A percentile compares a stretch with the other conserved stretches of the same genome.
phyloP scores from a whole-genome alignment of 2,329 filamentous ascomycete species.

The Monilinia aucupariae region DNA sequence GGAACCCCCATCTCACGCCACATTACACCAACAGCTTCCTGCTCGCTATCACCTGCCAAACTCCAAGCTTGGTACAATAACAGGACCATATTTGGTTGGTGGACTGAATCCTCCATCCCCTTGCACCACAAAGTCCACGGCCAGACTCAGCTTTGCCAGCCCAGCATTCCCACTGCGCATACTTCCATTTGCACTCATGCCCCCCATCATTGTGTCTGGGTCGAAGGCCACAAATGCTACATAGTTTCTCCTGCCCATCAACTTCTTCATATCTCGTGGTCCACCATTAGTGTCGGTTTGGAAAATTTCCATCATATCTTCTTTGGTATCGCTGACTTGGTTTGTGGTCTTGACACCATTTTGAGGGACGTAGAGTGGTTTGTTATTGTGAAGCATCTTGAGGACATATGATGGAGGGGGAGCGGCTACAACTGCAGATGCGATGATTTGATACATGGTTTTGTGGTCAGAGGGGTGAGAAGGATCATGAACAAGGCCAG shows the following conservation, averaged over 20 bases:
- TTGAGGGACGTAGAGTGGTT: slow-evolving; percentile 80
- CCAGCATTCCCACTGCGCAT: slow-evolving; percentile 38
- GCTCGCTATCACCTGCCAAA: slow-evolving; percentile 51
- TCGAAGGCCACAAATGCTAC: slow-evolving; percentile 92
- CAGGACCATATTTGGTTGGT: slow-evolving; percentile 93
- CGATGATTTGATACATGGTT: slow-evolving; percentile 98
- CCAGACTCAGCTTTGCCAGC: slow-evolving; percentile 69
- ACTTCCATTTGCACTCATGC: slow-evolving; percentile 30
- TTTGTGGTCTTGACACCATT: slow-evolving; percentile 79
- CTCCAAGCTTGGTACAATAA: slow-evolving; percentile 84
- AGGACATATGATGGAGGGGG: slow-evolving; percentile 81
- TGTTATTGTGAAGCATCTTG: slow-evolving; percentile 93
- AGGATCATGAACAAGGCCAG: slow-evolving; percentile 90
- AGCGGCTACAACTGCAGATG: slow-evolving; percentile 84
- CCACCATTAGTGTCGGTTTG: slow-evolving; percentile 85
- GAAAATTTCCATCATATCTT: slow-evolving; percentile 99
- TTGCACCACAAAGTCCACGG: slow-evolving; percentile 95
- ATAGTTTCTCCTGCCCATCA: slow-evolving; percentile 93
- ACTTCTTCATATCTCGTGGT: slow-evolving; percentile 74
- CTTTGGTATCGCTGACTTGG: slow-evolving; percentile 83
- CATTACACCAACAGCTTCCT: neutral
- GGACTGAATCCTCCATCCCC: slow-evolving; percentile 74
- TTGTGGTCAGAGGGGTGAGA: slow-evolving; percentile 89
- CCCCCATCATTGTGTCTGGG: slow-evolving; percentile 55
- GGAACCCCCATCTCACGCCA: neutral